Percentiles rank a stretch among this genome's conserved stretches.
Conservation (phyloP, 257 asterid species). For the Primulina eburnea region DNA sequence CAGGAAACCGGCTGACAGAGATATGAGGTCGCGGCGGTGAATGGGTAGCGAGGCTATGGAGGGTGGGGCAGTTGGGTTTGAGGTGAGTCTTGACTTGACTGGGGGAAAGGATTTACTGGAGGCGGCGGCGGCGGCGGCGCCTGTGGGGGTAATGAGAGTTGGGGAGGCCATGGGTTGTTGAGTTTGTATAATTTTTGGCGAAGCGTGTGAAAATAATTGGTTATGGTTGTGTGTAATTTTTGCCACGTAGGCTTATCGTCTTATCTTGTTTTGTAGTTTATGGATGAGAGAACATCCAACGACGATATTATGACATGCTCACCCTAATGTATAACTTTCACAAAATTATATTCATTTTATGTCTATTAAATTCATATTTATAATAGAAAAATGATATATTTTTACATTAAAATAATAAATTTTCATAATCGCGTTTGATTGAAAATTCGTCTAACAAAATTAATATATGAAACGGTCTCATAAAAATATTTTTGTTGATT, state of each 20-base stretch:
- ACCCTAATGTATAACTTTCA: too few relatives aligned
- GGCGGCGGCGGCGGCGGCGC: conserved; percentile 32
- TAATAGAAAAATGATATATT: too few relatives aligned
- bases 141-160: conserved; percentile 48
- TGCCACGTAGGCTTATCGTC: conserved; percentile 80
- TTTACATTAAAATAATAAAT: too few relatives aligned
- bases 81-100: conserved; percentile 36
- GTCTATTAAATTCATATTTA: too few relatives aligned
- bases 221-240: conserved; percentile 5
- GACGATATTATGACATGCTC: too few relatives aligned
- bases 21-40: conserved; percentile 55
- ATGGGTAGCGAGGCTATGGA: conserved; percentile 21
- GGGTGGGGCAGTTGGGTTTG: conserved; percentile 23
- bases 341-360: too few relatives aligned
- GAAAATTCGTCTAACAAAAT: too few relatives aligned
- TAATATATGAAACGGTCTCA: too few relatives aligned
- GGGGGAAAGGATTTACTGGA: conserved; percentile 42
- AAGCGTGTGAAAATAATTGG: conserved; percentile 25
- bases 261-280: conserved; percentile 49
- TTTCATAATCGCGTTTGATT: too few relatives aligned
- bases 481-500: too few relatives aligned
- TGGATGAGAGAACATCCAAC: conserved; percentile 41
- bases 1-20: conserved; percentile 42
- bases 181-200: conserved; percentile 6
- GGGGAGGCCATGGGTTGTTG: conserved; percentile 59